phyloP scores from a whole-genome alignment of 768 basidiomycete genomes.

The Tylopilus plumbeoviolaceoides region DNA sequence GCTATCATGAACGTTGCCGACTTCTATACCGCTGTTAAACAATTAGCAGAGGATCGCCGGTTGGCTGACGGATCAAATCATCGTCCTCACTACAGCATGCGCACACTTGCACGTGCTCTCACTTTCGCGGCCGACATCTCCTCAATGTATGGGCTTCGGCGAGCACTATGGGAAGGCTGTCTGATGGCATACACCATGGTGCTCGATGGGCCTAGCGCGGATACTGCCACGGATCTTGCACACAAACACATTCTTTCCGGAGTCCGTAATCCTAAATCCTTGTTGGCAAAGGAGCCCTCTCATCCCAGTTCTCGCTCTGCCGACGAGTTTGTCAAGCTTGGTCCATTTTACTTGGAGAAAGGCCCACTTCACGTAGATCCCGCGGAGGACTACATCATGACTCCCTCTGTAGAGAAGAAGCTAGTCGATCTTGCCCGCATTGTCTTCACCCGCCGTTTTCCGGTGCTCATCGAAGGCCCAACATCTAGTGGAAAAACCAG shows the following conservation, averaged over 20 bases:
- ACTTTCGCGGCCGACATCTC: slow-evolving; percentile 86
- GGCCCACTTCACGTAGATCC: slow-evolving; percentile 64
- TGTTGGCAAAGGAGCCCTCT: slow-evolving; percentile 66
- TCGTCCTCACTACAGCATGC: slow-evolving; percentile 94
- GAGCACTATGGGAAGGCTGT: slow-evolving; percentile 94
- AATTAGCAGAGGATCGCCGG: slow-evolving; percentile 63
- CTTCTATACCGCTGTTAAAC: slow-evolving; percentile 81
- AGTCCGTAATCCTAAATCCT: slow-evolving; percentile 73
- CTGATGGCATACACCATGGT: slow-evolving; percentile 98
- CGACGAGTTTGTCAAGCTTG: slow-evolving; percentile 74
- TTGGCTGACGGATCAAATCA: slow-evolving; percentile 94
- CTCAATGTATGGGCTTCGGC: slow-evolving; percentile 68
- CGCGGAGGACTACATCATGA: slow-evolving; percentile 86
- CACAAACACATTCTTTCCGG: slow-evolving; percentile 75
- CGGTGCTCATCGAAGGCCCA: slow-evolving; percentile 95
- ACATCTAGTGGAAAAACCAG: slow-evolving; percentile 98
- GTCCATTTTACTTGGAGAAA: slow-evolving; percentile 85
- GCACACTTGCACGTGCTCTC: slow-evolving; percentile 86
- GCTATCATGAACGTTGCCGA: slow-evolving; percentile 90
- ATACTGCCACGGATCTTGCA: slow-evolving; percentile 61
- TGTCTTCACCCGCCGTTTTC: slow-evolving; percentile 82
- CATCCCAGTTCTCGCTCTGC: slow-evolving; percentile 42
- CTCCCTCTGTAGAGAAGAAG: slow-evolving; percentile 91
- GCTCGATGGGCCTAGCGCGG: slow-evolving; percentile 68
- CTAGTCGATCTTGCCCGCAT: slow-evolving; percentile 93